Evolutionary conservation across 257 asterid species (phyloP).

Genomic region (Lavandula angustifolia): DNA sequence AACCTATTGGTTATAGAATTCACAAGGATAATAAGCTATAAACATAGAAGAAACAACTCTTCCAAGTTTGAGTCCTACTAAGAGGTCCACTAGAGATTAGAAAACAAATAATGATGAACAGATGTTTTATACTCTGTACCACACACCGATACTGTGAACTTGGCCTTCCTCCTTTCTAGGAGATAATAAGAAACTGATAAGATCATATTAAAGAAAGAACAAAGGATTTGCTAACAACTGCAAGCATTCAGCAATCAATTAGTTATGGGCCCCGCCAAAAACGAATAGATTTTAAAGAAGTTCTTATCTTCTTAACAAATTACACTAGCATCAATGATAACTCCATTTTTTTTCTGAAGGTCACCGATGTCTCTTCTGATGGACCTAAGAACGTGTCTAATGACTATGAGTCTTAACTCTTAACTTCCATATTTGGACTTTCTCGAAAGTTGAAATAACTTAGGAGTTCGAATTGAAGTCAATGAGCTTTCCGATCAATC

Average conservation of each 20-base stretch:
- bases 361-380: constrained; percentile 3
- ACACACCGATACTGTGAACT: background rate
- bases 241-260: background rate
- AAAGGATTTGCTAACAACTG: background rate
- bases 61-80: no score
- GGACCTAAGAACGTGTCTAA: constrained; percentile 5
- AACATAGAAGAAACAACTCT: no score
- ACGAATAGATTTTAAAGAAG: background rate
- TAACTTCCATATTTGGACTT: constrained; percentile 11
- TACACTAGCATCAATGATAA: background rate
- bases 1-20: background rate
- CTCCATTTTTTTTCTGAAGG: constrained; percentile 11
- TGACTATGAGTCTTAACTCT: constrained; percentile 14
- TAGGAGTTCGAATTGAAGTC: background rate
- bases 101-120: no score
- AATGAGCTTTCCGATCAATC: background rate
- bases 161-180: background rate
- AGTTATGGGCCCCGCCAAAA: background rate
- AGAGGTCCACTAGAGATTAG: no score
- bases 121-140: no score
- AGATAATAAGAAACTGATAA: constrained; percentile 12
- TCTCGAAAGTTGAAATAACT: constrained; percentile 1
- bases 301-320: constrained; percentile 8
- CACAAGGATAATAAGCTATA: background rate
- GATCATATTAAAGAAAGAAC: constrained; percentile 1